These are phyloP conservation scores for Solanum pinnatisectum DNA, from an alignment of 257 asterid genomes.

Conservation along the genomic window DNA sequence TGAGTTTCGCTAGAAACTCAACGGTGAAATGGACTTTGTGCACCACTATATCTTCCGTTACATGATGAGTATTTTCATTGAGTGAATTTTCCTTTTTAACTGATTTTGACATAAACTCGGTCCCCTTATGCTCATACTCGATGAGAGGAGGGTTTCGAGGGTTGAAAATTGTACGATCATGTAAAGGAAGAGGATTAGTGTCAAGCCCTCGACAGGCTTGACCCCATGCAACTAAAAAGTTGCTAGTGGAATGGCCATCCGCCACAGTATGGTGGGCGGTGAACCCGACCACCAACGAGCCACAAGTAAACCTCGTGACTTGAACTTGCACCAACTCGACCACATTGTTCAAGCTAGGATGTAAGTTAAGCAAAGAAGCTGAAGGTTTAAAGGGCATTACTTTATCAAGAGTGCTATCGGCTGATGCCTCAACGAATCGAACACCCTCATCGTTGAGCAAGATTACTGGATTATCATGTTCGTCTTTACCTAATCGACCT, in stretches of 20 bases:
- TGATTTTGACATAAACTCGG: constrained; percentile 29
- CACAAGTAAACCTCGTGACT: constrained; percentile 66
- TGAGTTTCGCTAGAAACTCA: constrained; percentile 50
- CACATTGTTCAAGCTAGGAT: constrained; percentile 44
- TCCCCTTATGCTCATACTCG: constrained; percentile 60
- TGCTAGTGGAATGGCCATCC: constrained; percentile 65
- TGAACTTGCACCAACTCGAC: constrained; percentile 71
- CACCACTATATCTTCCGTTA: constrained; percentile 37
- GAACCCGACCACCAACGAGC: constrained; percentile 74
- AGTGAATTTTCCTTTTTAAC: constrained; percentile 23
- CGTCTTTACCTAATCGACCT: constrained; percentile 53
- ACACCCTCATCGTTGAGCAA: constrained; percentile 62
- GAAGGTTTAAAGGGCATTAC: constrained; percentile 37
- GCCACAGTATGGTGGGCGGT: constrained; percentile 72
- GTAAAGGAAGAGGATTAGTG: constrained; percentile 37
- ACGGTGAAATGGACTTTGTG: constrained; percentile 48
- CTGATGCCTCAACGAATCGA: constrained; percentile 66
- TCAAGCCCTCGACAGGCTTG: constrained; percentile 44
- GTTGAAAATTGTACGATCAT: constrained; percentile 44
- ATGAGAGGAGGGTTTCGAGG: constrained; percentile 45
- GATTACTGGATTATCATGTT: constrained; percentile 29
- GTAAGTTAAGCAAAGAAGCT: constrained; percentile 40
- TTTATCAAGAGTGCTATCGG: constrained; percentile 39
- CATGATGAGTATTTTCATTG: constrained; percentile 6
- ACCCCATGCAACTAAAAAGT: constrained; percentile 85